Evolutionary conservation across 2,329 filamentous ascomycete genomes (phyloP), one percentile per base, ranked within the genome.

Genomic region (Fusarium burgessii): DNA sequence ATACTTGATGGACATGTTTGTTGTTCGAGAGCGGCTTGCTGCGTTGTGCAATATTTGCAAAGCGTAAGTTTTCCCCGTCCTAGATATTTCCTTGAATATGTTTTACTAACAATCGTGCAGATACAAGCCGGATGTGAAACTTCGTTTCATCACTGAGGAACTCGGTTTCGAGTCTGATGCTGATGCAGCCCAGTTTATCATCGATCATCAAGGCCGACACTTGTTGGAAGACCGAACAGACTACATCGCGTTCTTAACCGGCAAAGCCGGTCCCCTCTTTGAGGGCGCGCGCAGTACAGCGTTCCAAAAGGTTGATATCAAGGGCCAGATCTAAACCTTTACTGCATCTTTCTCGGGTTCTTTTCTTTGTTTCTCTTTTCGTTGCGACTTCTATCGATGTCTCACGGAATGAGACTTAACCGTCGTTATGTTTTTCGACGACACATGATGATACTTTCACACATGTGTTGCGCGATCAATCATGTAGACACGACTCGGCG

Each of bases 1-100:
- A 76, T 98, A 98, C 83, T 89, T 99, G 55, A 97, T 99, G 93
- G 96, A 99, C 85, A 98, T 97, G 93, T 98, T 99, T 85, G 92
- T 98, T 80, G 91, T 91, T 77, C 91, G 96, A 79, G 95, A 99
- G 85, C 93, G 96, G 77, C 89, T 99, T 73, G 91, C 92, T 78
- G 96, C 96, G 73, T 84, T 99, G 79, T 92, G 94, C 80, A 93
- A 92, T 80, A 96, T 99, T 75, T 97, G 94, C 89, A 97, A 89
- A 93, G 91, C 93, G 96, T 99, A 85, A 85, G 95, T 90, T 20
- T 23, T 5, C 25, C 18, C 6, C 14, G n/a, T 23, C 20, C n/a
- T 6, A 38, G 25, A 38, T 29, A 33, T 6, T 7, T 38, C 5
- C 47, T 15, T 8, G n/a, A 50, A 23, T 29, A 17, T 12, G 17